These are phyloP conservation scores for Tardiomyces blankii DNA, from an alignment of 1,139 yeast genomes.

Conservation along the genomic window DNA sequence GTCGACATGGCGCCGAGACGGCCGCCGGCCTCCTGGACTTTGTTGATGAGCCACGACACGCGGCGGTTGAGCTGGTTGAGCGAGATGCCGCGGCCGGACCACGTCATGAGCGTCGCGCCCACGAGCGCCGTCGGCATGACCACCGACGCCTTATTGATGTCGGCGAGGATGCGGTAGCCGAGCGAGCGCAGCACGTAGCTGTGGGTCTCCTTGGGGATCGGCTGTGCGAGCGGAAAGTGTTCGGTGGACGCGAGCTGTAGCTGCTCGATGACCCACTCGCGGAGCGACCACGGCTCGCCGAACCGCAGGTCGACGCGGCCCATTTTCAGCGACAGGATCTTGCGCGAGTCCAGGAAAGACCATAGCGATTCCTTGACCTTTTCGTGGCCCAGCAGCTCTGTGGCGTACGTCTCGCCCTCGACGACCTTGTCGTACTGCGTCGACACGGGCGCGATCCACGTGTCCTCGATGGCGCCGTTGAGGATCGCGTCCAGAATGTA, in stretches of 20 bases:
- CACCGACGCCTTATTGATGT: slow-evolving; percentile 31
- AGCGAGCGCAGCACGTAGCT: slow-evolving; percentile 25
- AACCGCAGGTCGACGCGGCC: slow-evolving; percentile 34
- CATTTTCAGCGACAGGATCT: slow-evolving; percentile 26
- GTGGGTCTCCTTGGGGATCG: slow-evolving; percentile 10
- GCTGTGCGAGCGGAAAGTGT: slow-evolving; percentile 4
- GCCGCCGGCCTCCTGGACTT: slow-evolving; percentile 29
- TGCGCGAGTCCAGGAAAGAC: slow-evolving; percentile 27
- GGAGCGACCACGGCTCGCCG: slow-evolving; percentile 32
- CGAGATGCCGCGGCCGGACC: slow-evolving; percentile 28
- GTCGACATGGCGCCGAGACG: slow-evolving; percentile 25
- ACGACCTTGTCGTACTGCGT: slow-evolving; percentile 59
- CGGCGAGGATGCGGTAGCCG: slow-evolving; percentile 31
- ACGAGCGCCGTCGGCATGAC: slow-evolving; percentile 35
- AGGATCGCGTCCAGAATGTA: slow-evolving; percentile 38
- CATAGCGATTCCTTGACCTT: slow-evolving; percentile 33
- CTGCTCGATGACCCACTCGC: slow-evolving; percentile 23
- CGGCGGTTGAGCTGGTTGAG: slow-evolving; percentile 24
- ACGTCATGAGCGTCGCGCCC: slow-evolving; percentile 31
- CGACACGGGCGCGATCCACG: slow-evolving; percentile 44
- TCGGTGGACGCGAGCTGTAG: slow-evolving; percentile 12
- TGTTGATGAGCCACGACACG: slow-evolving; percentile 27
- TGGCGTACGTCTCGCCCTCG: slow-evolving; percentile 52
- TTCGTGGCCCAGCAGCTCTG: slow-evolving; percentile 50
- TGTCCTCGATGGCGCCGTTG: slow-evolving; percentile 34